Conservation (phyloP, 2,329 filamentous ascomycete genomes). For the Apiospora kogelbergensis region DNA sequence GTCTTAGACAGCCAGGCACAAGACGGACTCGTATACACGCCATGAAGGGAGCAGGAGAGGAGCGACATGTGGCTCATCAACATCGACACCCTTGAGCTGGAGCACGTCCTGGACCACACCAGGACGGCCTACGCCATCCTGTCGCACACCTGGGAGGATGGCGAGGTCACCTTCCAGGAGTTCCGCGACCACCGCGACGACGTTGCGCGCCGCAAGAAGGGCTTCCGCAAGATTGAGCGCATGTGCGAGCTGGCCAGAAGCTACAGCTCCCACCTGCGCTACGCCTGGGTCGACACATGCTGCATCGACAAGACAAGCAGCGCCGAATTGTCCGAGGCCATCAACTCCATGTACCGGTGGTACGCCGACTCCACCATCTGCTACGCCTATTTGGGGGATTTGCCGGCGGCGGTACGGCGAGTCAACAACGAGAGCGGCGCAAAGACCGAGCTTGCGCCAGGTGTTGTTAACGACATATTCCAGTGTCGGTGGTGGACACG, state of each 20-base stretch:
- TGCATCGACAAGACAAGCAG: conserved; percentile 10
- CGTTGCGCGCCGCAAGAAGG: background rate
- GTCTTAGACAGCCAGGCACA: background rate
- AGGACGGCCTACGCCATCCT: conserved; percentile 21
- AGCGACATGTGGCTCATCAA: conserved; percentile 6
- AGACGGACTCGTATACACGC: background rate
- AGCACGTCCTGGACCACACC: background rate
- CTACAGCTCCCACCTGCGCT: background rate
- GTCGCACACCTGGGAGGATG: conserved; percentile 23
- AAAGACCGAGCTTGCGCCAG: background rate
- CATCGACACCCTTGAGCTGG: conserved; percentile 4
- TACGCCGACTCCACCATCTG: background rate
- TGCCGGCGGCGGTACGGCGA: background rate
- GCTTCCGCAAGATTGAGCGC: conserved; percentile 7
- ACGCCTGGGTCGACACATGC: conserved; percentile 11
- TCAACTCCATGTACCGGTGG: conserved; percentile 12
- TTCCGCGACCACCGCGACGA: background rate
- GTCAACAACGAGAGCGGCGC: background rate
- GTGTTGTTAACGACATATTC: background rate
- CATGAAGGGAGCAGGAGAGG: background rate
- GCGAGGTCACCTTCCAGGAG: conserved; percentile 17
- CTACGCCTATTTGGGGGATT: conserved; percentile 4
- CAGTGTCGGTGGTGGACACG: conserved; percentile 10
- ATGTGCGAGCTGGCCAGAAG: background rate
- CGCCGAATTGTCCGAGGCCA: conserved; percentile 9